A percentile compares a stretch with the other conserved stretches of the same genome.
Conservation (phyloP, 1,139 yeast genomes). For the Lodderomyces orthopsilosis region DNA sequence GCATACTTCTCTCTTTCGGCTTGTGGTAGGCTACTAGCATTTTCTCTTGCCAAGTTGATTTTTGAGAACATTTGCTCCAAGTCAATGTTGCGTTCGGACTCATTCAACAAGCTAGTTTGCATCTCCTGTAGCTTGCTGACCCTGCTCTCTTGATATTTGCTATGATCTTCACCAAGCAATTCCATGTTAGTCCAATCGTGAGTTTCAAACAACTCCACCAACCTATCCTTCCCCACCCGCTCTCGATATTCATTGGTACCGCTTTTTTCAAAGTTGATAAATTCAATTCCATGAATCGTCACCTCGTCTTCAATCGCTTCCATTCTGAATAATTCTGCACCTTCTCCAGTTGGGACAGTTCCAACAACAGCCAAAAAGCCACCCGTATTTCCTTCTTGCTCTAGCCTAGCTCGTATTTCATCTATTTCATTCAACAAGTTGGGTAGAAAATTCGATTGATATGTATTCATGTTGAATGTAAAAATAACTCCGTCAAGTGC, state of each 20-base stretch:
- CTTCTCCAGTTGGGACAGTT: constrained; percentile 9
- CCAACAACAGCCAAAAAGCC: constrained; percentile 31
- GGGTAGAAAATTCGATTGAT: constrained; percentile 16
- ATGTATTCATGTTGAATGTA: constrained; percentile 26
- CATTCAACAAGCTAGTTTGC: constrained; percentile 17
- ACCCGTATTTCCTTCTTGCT: constrained; percentile 17
- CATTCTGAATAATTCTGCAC: constrained; percentile 7
- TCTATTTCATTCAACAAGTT: constrained; percentile 17
- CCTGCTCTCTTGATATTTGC: constrained; percentile 20
- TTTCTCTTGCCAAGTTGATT: constrained; percentile 30
- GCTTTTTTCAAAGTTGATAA: constrained; percentile 20
- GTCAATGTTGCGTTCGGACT: constrained; percentile 17
- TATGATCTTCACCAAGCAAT: constrained; percentile 9
- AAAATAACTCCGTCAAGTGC: constrained; percentile 39
- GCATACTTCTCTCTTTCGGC: constrained; percentile 31
- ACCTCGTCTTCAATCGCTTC: constrained; percentile 31
- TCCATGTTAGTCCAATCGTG: constrained; percentile 39
- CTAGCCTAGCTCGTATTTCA: constrained; percentile 17
- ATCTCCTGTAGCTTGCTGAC: constrained; percentile 23
- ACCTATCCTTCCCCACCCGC: constrained; percentile 27
- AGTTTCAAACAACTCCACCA: constrained; percentile 35
- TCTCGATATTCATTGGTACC: constrained; percentile 29
- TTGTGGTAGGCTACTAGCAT: constrained; percentile 21
- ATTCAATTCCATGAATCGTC: constrained; percentile 32
- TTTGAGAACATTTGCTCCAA: constrained; percentile 27